Evolutionary conservation across 257 asterid species (phyloP), one percentile per base, ranked within the genome.

Genomic region (Plantago elongata): DNA sequence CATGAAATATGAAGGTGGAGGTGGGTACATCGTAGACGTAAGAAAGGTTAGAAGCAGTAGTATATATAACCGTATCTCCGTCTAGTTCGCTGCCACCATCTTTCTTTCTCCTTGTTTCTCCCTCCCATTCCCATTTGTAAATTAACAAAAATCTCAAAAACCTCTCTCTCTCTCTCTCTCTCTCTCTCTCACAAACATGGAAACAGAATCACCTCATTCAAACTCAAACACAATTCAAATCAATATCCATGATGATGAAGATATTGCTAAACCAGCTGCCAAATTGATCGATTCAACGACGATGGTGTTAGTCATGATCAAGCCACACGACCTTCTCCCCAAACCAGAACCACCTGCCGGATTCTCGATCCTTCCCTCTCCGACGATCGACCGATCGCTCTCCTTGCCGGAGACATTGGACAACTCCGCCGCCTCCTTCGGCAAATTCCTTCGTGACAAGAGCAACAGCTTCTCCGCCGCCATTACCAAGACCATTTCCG

Each of bases 301-400:
- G 43, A 61, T 42, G 69, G 38, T 72, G 69, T 7, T 34, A 34
- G 40, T 34, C 40, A 34, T 34, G 40, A 76, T 84, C 43, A 80
- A 67, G 29, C 91, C 97, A 3, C 79, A 84, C 71, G 74, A 82
- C 5, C 79, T 63, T 66, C 87, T 90, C 17, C 97, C 97, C 13
- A 84, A 75, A 75, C 98, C 98, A 7, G 84, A 84, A 58, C 86
- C 79, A 11, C 98, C 96, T 10, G 80, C 83, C 11, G 95, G 86
- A 59, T 61, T 74, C 15, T 13, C 58, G 13, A 22, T 22, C 27
- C 27, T 22, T 22, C 54, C 44, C 18, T 49, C 69, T 13, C 51
- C 60, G 66, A 0, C 8, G 7, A 55, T 78, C 60, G 64, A 62
- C 11, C 76, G 84, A 34, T 76, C 94, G 15, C 30, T 46, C 11